A percentile compares a stretch with the other conserved stretches of the same genome.
These are phyloP conservation scores for Tetraselmis striata DNA, from an alignment of 139 green algal genomes.

Conservation along the genomic window DNA sequence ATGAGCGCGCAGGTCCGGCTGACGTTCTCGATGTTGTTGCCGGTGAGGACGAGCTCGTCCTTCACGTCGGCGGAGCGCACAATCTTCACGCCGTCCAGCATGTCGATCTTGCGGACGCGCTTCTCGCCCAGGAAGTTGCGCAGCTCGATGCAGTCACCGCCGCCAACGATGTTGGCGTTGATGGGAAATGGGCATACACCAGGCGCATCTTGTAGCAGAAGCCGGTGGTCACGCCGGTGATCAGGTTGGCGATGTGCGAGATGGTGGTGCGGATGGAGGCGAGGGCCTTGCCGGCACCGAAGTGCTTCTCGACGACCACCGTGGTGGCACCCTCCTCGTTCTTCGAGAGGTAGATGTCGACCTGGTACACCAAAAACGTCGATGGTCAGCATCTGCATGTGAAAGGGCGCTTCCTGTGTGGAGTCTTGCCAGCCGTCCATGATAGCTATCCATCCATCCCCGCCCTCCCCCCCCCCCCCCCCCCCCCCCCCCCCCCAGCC, in stretches of 20 bases:
- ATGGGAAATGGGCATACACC: constrained; percentile 99
- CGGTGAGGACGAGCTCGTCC: constrained; percentile 91
- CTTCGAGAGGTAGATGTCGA: constrained; percentile 82
- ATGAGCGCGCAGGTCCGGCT: constrained; percentile 79
- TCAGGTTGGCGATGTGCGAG: constrained; percentile 87
- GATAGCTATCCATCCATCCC: too few relatives aligned
- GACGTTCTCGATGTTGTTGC: constrained; percentile 96
- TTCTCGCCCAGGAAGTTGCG: constrained; percentile 99
- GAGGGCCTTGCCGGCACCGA: constrained; percentile 84
- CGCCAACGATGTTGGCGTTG: constrained; percentile 88
- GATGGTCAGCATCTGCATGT: constrained; percentile 1
- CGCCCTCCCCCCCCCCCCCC: too few relatives aligned
- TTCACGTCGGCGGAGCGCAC: constrained; percentile 79
- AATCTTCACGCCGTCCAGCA: constrained; percentile 83
- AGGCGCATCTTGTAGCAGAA: constrained; percentile 99
- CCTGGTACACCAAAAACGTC: not conserved
- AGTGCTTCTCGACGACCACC: constrained; percentile 76
- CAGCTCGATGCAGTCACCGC: constrained; percentile 77
- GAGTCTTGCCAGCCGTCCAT: constrained; percentile 39
- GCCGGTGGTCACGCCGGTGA: constrained; percentile 63
- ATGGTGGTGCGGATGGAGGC: constrained; percentile 82
- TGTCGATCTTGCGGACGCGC: constrained; percentile 84
- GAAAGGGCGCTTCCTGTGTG: not conserved
- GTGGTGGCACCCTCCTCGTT: constrained; percentile 42
- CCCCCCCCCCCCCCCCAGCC: too few relatives aligned